phyloP scores from a whole-genome alignment of 1,139 yeast genomes.

The Hansenula lynferdii region DNA sequence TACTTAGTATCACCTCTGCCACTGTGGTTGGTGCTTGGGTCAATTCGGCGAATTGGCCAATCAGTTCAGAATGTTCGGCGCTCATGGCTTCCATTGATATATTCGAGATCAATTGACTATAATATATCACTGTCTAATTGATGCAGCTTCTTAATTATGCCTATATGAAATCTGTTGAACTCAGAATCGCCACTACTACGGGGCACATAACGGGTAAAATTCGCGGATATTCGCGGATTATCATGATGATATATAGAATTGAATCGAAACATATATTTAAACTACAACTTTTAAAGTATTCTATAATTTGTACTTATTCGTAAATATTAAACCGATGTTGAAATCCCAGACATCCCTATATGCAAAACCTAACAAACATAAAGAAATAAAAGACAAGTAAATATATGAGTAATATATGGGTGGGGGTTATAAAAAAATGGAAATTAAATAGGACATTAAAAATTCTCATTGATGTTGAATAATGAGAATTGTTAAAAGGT shows the following conservation, averaged over 20 bases:
- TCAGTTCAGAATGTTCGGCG: constrained; percentile 21
- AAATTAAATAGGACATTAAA: constrained; percentile 5
- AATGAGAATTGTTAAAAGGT: constrained; percentile 7
- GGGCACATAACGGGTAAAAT: not conserved
- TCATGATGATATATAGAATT: not conserved
- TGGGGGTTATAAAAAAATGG: constrained; percentile 13
- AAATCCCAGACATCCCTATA: constrained; percentile 27
- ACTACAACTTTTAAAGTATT: not conserved
- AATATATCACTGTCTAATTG: no score
- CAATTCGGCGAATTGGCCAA: constrained; percentile 50
- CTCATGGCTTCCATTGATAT: constrained; percentile 6
- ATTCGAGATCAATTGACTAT: not conserved
- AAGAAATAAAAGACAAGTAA: constrained; percentile 13
- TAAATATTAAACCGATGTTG: constrained; percentile 30
- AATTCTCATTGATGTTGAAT: constrained; percentile 18
- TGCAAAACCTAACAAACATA: constrained; percentile 12
- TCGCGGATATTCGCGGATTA: no score
- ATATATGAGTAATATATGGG: constrained; percentile 13
- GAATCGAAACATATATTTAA: not conserved
- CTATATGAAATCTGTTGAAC: not conserved
- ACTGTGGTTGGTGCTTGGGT: constrained; percentile 40
- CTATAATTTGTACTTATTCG: constrained; percentile 1
- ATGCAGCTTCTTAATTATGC: no score
- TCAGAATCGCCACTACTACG: constrained; percentile 1
- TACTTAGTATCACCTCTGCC: constrained; percentile 37